A percentile compares a stretch with the other conserved stretches of the same genome.
Conservation (phyloP, 768 basidiomycete genomes). For the Amanita phalloides region DNA sequence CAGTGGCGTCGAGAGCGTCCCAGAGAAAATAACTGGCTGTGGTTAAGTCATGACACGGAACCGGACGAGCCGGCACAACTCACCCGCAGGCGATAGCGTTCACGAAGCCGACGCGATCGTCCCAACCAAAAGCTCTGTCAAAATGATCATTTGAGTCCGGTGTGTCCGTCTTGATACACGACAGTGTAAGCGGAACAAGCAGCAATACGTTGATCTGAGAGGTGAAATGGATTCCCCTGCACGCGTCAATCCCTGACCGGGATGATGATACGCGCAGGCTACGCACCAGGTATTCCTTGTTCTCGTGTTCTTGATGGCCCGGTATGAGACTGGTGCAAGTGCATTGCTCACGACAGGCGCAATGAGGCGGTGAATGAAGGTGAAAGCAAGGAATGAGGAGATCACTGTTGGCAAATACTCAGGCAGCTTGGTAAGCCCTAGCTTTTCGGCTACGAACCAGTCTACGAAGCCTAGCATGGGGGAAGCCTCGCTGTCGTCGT, state of each 20-base stretch:
- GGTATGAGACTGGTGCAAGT: slow-evolving; percentile 41
- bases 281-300: slow-evolving; percentile 55
- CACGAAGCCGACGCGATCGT: slow-evolving; percentile 42
- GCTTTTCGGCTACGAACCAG: slow-evolving; percentile 12
- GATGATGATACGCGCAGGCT: neutral
- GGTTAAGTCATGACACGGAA: slow-evolving; percentile 3
- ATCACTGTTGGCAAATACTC: slow-evolving; percentile 44
- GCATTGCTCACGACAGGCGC: slow-evolving; percentile 41
- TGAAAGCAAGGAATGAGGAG: slow-evolving; percentile 45
- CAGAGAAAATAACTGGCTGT: slow-evolving; percentile 63
- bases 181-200: slow-evolving; percentile 53
- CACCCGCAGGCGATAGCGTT: slow-evolving; percentile 67
- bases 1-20: slow-evolving; percentile 64
- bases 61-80: slow-evolving; percentile 11
- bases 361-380: slow-evolving; percentile 42
- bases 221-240: slow-evolving; percentile 59
- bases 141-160: slow-evolving; percentile 44
- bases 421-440: slow-evolving; percentile 45
- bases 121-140: slow-evolving; percentile 57
- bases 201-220: slow-evolving; percentile 66
- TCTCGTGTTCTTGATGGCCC: slow-evolving; percentile 23
- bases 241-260: slow-evolving; percentile 6
- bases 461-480: slow-evolving; percentile 1
- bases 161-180: slow-evolving; percentile 30
- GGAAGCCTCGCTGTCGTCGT: neutral